A percentile compares a stretch with the other conserved stretches of the same genome.
Conservation (phyloP, 1,139 yeast genomes). For the Kurtzmaniella quercitrusa region DNA sequence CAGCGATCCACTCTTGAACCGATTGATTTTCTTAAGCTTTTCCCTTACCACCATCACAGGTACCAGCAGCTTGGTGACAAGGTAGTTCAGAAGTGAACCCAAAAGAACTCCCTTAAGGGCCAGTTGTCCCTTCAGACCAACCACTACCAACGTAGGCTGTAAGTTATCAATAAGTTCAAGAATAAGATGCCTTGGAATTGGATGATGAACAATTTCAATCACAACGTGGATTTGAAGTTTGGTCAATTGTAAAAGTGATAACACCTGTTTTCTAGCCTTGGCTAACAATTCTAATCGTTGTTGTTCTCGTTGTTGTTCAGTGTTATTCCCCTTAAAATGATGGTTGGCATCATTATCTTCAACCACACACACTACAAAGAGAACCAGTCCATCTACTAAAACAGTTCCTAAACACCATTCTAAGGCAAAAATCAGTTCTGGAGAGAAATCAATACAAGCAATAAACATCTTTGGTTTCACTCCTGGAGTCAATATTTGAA, state of each 20-base stretch:
- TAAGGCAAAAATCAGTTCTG: constrained; percentile 80
- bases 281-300: constrained; percentile 57
- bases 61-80: constrained; percentile 72
- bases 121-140: constrained; percentile 75
- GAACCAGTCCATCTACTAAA: constrained; percentile 76
- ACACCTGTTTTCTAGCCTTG: constrained; percentile 54
- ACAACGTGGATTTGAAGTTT: constrained; percentile 73
- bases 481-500: constrained; percentile 48
- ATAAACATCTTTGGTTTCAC: constrained; percentile 65
- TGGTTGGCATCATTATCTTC: constrained; percentile 59
- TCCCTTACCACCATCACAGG: constrained; percentile 91
- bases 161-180: constrained; percentile 79
- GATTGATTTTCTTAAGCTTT: constrained; percentile 69
- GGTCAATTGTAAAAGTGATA: constrained; percentile 62
- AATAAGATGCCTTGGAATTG: constrained; percentile 81
- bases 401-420: constrained; percentile 91
- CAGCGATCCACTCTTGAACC: constrained; percentile 48
- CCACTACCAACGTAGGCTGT: constrained; percentile 77
- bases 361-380: constrained; percentile 74
- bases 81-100: constrained; percentile 72
- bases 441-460: constrained; percentile 77
- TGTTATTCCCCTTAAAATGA: constrained; percentile 38
- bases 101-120: constrained; percentile 74
- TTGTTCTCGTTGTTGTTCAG: constrained; percentile 43
- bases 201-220: constrained; percentile 75